Evolutionary conservation across 768 basidiomycete species (phyloP).

Genomic region (Xanthoconium purpureum): DNA sequence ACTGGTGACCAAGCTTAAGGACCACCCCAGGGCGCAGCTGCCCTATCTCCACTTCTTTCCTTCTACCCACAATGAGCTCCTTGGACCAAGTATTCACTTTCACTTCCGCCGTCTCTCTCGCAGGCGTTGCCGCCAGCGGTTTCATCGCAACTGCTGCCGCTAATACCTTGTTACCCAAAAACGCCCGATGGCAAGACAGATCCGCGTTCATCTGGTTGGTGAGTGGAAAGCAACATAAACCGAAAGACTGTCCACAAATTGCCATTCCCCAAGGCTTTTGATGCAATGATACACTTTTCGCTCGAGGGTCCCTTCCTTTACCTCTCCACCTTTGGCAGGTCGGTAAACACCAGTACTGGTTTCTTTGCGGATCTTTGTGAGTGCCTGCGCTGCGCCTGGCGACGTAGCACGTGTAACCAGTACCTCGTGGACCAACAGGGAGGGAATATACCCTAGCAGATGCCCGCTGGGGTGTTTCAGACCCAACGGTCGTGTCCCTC

Average conservation of each 20-base stretch:
- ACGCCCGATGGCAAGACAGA: constrained; percentile 59
- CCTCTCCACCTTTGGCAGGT: constrained; percentile 69
- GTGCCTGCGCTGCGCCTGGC: constrained; percentile 21
- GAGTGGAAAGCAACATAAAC: constrained; percentile 20
- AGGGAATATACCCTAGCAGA: constrained; percentile 80
- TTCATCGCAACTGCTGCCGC: constrained; percentile 52
- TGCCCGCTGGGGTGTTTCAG: constrained; percentile 75
- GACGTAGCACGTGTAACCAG: background rate
- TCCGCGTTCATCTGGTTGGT: constrained; percentile 81
- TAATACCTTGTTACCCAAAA: constrained; percentile 57
- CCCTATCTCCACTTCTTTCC: background rate
- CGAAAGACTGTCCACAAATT: background rate
- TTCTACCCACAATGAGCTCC: constrained; percentile 17
- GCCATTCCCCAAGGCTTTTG: constrained; percentile 54
- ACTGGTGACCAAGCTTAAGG: no score
- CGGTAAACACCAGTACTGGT: constrained; percentile 66
- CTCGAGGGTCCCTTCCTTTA: constrained; percentile 82
- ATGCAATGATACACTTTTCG: constrained; percentile 74
- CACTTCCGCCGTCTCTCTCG: constrained; percentile 64
- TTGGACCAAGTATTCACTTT: constrained; percentile 43
- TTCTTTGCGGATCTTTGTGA: constrained; percentile 73
- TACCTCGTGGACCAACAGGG: constrained; percentile 44
- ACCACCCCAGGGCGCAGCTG: no score
- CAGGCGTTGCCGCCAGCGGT: constrained; percentile 51
- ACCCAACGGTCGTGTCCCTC: constrained; percentile 77